Evolutionary conservation across 1,284 basidiomycete species (phyloP), one percentile per base, ranked within the genome.

Genomic region (Rhodotorula glutinis): DNA sequence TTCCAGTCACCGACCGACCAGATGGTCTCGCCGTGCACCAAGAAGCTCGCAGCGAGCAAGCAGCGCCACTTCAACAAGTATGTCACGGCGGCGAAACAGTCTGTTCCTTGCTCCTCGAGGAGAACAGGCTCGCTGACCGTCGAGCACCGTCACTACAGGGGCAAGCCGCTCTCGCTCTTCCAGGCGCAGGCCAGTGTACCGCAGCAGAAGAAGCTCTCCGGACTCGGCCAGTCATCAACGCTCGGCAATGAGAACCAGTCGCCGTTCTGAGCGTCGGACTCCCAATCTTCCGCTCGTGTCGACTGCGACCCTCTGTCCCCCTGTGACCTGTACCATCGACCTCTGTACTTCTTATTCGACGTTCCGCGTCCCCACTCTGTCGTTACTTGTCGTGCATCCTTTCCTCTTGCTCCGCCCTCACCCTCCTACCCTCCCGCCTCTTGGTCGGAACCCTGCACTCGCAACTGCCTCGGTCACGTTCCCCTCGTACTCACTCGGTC

Each of bases 1-100:
- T 76, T 76, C 72, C 73, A 70, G 73, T 95, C 92, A 21, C 93
- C 93, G 10, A 95, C 93, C 14, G 93, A 97, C 79, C 90, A 89
- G 76, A 83, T 96, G 79, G 86, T 95, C 83, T 94, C 92, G 7
- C 93, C 93, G 2, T 87, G 87, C 78, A 89, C 91, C 9, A 88
- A 91, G 80, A 96, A 95, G 80, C 85, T 96, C 62, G 87, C 83
- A 60, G 88, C 88, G 27, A 88, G 88, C 5, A 93, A 88, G 84
- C 92, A 93, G 84, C 92, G 92, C 79, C 90, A 91, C 75, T 96
- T 94, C 76, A 82, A 80, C 60, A 94, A 91, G 92, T 94, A 73
- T 58, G 89, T 82, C 29, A 2, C 25, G 33, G n/a, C n/a, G n/a
- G n/a, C n/a, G n/a, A n/a, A n/a, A n/a, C n/a, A n/a, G n/a, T n/a